A percentile compares a stretch with the other conserved stretches of the same genome.
Conservation (phyloP, 441 rosid genomes). For the Mallotus repandus region DNA sequence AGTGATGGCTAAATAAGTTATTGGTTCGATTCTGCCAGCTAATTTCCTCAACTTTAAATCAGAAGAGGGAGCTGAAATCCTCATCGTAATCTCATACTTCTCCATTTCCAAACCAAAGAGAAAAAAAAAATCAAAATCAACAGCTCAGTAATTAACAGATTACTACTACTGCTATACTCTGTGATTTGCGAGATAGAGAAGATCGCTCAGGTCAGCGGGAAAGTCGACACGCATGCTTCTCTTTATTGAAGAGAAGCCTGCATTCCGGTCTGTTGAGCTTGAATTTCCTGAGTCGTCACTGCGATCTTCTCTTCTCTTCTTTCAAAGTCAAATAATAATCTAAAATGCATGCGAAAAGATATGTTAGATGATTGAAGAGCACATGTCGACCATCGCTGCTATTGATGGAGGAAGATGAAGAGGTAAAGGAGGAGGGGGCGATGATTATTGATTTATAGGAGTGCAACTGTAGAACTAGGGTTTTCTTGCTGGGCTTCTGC, state of each 20-base stretch:
- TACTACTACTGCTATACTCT: neutral
- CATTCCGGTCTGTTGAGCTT: slow-evolving; percentile 98
- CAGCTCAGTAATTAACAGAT: neutral
- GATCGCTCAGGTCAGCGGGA: slow-evolving; percentile 88
- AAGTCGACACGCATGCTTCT: slow-evolving; percentile 69
- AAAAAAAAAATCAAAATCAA: neutral
- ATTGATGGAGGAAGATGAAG: neutral
- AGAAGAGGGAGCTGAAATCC: slow-evolving; percentile 82
- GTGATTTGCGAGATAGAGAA: neutral
- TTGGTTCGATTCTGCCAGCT: slow-evolving; percentile 95
- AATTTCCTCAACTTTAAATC: slow-evolving; percentile 52
- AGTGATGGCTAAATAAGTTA: slow-evolving; percentile 50
- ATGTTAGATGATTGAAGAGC: neutral
- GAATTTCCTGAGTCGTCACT: slow-evolving; percentile 73
- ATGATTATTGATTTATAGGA: slow-evolving; percentile 4
- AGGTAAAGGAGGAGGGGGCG: too few species aligned
- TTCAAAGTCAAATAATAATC: too few species aligned
- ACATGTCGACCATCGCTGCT: neutral
- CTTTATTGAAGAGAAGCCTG: slow-evolving; percentile 37
- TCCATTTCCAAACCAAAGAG: neutral
- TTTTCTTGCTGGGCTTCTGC: slow-evolving; percentile 2
- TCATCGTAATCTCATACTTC: slow-evolving; percentile 48
- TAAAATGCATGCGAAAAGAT: too few species aligned
- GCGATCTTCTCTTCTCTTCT: slow-evolving; percentile 30
- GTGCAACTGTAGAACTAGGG: slow-evolving; percentile 13